A percentile compares a stretch with the other conserved stretches of the same genome.
phyloP scores from a whole-genome alignment of 106 monocot species.

The Posidonia australis region DNA sequence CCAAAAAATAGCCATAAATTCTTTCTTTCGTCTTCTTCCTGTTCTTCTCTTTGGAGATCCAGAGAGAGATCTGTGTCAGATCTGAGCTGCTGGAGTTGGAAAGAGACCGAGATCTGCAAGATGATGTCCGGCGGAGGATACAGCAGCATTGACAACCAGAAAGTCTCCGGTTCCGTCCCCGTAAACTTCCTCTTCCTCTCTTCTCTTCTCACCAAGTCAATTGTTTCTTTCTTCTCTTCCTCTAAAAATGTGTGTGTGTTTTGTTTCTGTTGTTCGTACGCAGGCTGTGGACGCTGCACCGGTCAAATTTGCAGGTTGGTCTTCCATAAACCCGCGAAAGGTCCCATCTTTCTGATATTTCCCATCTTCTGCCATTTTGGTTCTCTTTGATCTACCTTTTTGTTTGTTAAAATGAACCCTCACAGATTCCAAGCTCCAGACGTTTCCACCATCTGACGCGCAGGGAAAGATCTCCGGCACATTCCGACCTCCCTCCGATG shows the following conservation, averaged over 20 bases:
- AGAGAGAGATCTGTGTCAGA: too few species aligned
- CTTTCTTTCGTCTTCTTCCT: neutral
- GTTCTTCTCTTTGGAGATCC: too few species aligned
- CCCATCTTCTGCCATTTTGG: neutral
- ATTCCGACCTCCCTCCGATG: conserved; percentile 66
- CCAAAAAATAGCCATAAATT: too few species aligned
- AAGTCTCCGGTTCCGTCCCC: conserved; percentile 66
- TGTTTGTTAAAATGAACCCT: neutral
- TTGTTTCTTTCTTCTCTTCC: conserved; percentile 1
- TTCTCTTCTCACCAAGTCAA: neutral
- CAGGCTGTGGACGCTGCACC: conserved; percentile 54
- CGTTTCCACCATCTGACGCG: conserved; percentile 49
- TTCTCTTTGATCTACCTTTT: neutral
- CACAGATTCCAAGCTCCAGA: conserved; percentile 69
- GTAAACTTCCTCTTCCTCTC: conserved; percentile 15
- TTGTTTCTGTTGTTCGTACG: neutral
- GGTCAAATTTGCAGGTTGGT: conserved; percentile 57
- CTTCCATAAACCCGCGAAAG: neutral
- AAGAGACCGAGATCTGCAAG: conserved; percentile 4
- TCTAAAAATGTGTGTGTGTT: too few species aligned
- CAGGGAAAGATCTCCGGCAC: conserved; percentile 53
- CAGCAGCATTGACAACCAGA: conserved; percentile 60
- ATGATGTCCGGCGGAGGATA: conserved; percentile 80
- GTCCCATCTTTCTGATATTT: neutral
- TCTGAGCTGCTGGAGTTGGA: conserved; percentile 4